These are phyloP conservation scores for Rubroboletus satanas DNA, from an alignment of 768 basidiomycete genomes.

Conservation along the genomic window DNA sequence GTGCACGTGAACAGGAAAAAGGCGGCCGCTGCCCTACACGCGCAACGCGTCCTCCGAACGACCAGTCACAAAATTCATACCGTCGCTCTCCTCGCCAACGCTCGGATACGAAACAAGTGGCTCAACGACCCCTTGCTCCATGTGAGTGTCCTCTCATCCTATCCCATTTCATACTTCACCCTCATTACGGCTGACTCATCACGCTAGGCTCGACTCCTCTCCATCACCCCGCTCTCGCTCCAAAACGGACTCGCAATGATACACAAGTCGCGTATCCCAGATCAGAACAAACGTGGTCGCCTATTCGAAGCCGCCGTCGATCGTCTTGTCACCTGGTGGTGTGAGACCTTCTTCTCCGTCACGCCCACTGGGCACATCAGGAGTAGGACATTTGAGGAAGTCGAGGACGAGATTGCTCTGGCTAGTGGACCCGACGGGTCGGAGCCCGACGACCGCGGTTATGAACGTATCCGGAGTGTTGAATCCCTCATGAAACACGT, in stretches of 20 bases:
- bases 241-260: slow-evolving; percentile 81
- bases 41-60: slow-evolving; percentile 71
- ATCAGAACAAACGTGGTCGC: slow-evolving; percentile 74
- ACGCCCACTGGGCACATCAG: slow-evolving; percentile 62
- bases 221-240: slow-evolving; percentile 73
- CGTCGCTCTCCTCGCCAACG: slow-evolving; percentile 72
- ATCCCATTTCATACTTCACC: background rate
- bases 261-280: slow-evolving; percentile 76
- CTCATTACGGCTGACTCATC: slow-evolving; percentile 4
- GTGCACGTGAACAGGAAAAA: slow-evolving; percentile 42
- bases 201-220: slow-evolving; percentile 79
- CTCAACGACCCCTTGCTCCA: slow-evolving; percentile 79
- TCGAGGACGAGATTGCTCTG: slow-evolving; percentile 41
- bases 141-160: slow-evolving; percentile 40
- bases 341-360: slow-evolving; percentile 62
- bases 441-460: slow-evolving; percentile 43
- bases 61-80: slow-evolving; percentile 90
- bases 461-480: slow-evolving; percentile 66
- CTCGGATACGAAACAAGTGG: slow-evolving; percentile 74
- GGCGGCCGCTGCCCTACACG: slow-evolving; percentile 41
- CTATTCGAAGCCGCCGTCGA: slow-evolving; percentile 81
- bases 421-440: slow-evolving; percentile 33
- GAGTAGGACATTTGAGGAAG: slow-evolving; percentile 73
- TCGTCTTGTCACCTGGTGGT: slow-evolving; percentile 84
- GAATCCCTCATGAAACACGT: slow-evolving; percentile 95